Evolutionary conservation across 164 flowering plant species (phyloP).

Genomic region (Umbilicus rupestris): DNA sequence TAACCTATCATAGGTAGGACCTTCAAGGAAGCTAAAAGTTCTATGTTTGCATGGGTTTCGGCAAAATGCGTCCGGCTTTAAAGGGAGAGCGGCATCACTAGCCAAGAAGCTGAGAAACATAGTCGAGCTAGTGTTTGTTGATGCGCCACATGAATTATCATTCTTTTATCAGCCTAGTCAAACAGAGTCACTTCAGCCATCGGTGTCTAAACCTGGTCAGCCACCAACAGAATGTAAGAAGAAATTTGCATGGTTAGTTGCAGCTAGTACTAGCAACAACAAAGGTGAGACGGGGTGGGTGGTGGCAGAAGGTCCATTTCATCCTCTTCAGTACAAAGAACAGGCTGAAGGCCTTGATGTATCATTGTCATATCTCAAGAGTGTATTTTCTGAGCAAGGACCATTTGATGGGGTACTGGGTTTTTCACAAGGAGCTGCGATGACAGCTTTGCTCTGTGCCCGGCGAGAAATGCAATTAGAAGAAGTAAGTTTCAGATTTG

Average conservation of each 20-base stretch:
- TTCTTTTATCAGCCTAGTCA: conserved; percentile 49
- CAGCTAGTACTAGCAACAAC: conserved; percentile 23
- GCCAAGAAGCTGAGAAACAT: conserved; percentile 77
- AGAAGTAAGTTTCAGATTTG: conserved; percentile 52
- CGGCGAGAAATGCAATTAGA: conserved; percentile 19
- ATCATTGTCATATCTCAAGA: conserved; percentile 50
- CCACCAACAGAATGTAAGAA: conserved; percentile 52
- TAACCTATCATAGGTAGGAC: conserved; percentile 18
- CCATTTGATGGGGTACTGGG: conserved; percentile 95
- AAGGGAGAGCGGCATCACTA: conserved; percentile 82
- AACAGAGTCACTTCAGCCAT: conserved; percentile 13
- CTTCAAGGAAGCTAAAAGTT: conserved; percentile 60
- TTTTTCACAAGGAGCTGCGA: conserved; percentile 96
- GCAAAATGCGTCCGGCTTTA: conserved; percentile 86
- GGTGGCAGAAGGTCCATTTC: conserved; percentile 50
- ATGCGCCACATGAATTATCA: conserved; percentile 82
- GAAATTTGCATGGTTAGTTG: conserved; percentile 78
- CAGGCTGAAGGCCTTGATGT: conserved; percentile 62
- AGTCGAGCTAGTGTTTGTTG: conserved; percentile 67
- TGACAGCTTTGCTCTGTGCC: conserved; percentile 60
- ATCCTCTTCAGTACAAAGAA: conserved; percentile 68
- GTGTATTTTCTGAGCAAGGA: conserved; percentile 37
- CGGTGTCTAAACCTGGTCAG: conserved; percentile 16
- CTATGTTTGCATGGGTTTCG: conserved; percentile 95
- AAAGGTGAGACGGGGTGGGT: conserved; percentile 35